phyloP scores from a whole-genome alignment of 2,329 filamentous ascomycete species.

The Aspergillus fijiensis region DNA sequence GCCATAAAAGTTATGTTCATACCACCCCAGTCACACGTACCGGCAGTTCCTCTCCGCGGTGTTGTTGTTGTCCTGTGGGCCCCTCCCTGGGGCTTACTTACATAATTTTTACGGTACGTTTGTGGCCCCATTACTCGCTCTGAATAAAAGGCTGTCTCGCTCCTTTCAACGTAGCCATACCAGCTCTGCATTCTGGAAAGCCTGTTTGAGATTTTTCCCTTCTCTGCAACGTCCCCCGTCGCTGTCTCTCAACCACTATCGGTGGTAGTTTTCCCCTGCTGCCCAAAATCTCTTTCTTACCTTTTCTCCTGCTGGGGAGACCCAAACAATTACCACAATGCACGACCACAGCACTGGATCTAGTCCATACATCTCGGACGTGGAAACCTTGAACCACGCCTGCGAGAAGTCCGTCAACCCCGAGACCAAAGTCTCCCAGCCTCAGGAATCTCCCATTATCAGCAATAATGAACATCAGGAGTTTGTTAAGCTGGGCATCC shows the following conservation, averaged over 20 bases:
- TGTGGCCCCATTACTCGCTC: neutral
- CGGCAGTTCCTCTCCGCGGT: neutral
- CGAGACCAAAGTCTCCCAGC: neutral
- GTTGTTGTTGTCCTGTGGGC: neutral
- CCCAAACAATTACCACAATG: neutral
- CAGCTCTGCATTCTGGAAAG: neutral
- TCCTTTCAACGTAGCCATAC: neutral
- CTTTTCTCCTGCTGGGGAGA: neutral
- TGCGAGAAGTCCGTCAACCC: neutral
- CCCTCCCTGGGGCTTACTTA: neutral
- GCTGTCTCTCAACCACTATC: neutral
- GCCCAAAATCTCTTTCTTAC: neutral
- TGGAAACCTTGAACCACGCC: neutral
- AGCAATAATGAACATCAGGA: neutral
- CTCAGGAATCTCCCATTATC: neutral
- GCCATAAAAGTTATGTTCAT: neutral
- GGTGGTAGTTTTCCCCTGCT: neutral
- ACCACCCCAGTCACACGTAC: neutral
- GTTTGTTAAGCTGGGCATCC: constrained; percentile 10
- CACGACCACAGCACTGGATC: neutral
- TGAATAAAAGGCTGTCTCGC: neutral
- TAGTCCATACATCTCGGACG: neutral
- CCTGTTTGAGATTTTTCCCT: neutral
- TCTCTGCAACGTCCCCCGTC: neutral
- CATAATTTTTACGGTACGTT: neutral